These are phyloP conservation scores for Penstemon newberryi DNA, from an alignment of 257 asterid genomes.

Conservation along the genomic window DNA sequence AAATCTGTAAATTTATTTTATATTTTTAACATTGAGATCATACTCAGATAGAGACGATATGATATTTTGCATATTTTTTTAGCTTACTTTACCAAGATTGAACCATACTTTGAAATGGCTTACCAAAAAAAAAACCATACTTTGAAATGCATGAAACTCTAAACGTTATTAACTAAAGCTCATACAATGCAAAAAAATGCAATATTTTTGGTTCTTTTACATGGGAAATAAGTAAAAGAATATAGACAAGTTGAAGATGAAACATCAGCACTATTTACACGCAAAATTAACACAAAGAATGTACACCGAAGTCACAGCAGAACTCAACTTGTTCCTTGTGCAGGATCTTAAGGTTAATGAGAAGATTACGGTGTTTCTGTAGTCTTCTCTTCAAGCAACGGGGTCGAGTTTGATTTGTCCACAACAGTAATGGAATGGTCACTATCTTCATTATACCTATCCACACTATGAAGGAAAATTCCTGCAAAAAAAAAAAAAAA, in stretches of 20 bases:
- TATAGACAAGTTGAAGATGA: constrained; percentile 20
- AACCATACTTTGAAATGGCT: too few relatives aligned
- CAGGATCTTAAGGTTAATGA: constrained; percentile 6
- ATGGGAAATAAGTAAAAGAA: background rate
- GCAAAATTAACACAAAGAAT: constrained; percentile 16
- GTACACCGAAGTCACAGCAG: constrained; percentile 24
- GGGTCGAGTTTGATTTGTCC: constrained; percentile 51
- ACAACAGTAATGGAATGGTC: constrained; percentile 35
- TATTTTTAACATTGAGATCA: too few relatives aligned
- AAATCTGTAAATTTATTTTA: too few relatives aligned
- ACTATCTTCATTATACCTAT: constrained; percentile 65
- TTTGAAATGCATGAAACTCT: too few relatives aligned
- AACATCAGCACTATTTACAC: constrained; percentile 27
- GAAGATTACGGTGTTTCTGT: constrained; percentile 31
- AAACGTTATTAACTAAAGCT: too few relatives aligned
- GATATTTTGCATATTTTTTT: too few relatives aligned
- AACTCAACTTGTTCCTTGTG: constrained; percentile 5
- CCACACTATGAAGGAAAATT: constrained; percentile 66
- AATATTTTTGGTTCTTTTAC: background rate
- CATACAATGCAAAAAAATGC: background rate
- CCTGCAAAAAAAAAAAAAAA: constrained; percentile 42
- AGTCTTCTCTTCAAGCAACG: constrained; percentile 62
- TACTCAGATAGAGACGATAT: too few relatives aligned
- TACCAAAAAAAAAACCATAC: too few relatives aligned
- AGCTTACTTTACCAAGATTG: too few relatives aligned